phyloP scores from a whole-genome alignment of 129 eudicot species.

The Centaurea solstitialis region DNA sequence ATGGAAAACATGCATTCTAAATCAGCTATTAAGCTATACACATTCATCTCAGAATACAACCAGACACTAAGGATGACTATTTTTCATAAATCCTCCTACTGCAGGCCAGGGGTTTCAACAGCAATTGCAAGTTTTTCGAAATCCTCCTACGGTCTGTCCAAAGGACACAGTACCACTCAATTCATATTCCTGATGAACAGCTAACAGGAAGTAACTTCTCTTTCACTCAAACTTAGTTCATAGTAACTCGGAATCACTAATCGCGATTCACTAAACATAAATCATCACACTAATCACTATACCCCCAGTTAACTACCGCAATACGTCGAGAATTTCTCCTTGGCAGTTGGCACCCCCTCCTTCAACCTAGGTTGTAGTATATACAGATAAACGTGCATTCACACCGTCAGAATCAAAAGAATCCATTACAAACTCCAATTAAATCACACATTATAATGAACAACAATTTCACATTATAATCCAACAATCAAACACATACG shows the following conservation, averaged over 20 bases:
- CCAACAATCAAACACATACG: neutral
- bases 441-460: slow-evolving; percentile 19
- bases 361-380: neutral
- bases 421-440: neutral
- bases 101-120: slow-evolving; percentile 7
- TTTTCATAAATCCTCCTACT: neutral
- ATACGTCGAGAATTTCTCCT: neutral
- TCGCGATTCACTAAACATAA: neutral
- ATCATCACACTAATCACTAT: neutral
- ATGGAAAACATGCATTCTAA: neutral
- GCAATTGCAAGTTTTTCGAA: neutral
- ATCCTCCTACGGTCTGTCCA: neutral
- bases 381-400: slow-evolving; percentile 1
- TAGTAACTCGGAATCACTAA: slow-evolving; percentile 5
- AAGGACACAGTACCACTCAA: neutral
- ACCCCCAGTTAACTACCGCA: neutral
- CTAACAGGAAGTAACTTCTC: neutral
- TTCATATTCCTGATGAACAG: neutral
- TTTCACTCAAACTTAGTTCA: neutral
- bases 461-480: slow-evolving; percentile 1
- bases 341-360: neutral
- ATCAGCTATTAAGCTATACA: slow-evolving; percentile 4
- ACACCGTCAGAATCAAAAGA: slow-evolving; percentile 5
- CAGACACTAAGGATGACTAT: neutral
- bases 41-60: neutral